A percentile compares a stretch with the other conserved stretches of the same genome.
Evolutionary conservation across 768 basidiomycete genomes (phyloP).

Genomic region (Tricholoma sp.): DNA sequence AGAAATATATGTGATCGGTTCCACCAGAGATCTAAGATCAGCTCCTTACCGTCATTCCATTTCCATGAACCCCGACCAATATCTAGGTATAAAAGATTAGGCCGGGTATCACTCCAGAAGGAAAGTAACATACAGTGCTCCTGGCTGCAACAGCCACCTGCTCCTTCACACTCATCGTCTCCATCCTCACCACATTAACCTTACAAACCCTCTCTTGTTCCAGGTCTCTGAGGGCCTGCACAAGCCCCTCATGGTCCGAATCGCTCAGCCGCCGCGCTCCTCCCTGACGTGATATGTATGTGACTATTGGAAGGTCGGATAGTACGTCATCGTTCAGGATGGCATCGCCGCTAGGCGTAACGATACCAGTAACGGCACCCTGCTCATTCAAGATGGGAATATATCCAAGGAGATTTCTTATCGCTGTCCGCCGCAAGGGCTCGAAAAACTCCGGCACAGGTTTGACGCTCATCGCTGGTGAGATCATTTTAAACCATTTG

Average conservation of each 20-base stretch:
- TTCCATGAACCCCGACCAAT: conserved; percentile 65
- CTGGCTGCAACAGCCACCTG: conserved; percentile 58
- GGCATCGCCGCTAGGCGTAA: not conserved
- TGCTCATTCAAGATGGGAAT: conserved; percentile 14
- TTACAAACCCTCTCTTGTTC: conserved; percentile 46
- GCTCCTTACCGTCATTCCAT: conserved; percentile 51
- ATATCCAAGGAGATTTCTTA: conserved; percentile 30
- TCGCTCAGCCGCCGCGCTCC: conserved; percentile 31
- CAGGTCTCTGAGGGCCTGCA: conserved; percentile 41
- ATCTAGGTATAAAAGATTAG: conserved; percentile 31
- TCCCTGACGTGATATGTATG: conserved; percentile 61
- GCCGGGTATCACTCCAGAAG: not conserved
- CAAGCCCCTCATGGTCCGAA: conserved; percentile 42
- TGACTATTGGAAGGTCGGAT: conserved; percentile 30
- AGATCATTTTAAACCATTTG: conserved; percentile 33
- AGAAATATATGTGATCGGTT: not conserved
- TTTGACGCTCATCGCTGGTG: conserved; percentile 25
- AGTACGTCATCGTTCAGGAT: not conserved
- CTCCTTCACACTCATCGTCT: conserved; percentile 49
- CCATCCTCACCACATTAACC: conserved; percentile 37
- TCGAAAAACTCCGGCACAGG: conserved; percentile 29
- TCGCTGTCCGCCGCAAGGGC: conserved; percentile 24
- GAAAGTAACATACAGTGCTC: conserved; percentile 45
- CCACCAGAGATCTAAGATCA: not conserved
- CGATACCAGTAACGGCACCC: conserved; percentile 4